phyloP scores from a whole-genome alignment of 2,329 filamentous ascomycete species.

The Phaeosphaeria sp. region DNA sequence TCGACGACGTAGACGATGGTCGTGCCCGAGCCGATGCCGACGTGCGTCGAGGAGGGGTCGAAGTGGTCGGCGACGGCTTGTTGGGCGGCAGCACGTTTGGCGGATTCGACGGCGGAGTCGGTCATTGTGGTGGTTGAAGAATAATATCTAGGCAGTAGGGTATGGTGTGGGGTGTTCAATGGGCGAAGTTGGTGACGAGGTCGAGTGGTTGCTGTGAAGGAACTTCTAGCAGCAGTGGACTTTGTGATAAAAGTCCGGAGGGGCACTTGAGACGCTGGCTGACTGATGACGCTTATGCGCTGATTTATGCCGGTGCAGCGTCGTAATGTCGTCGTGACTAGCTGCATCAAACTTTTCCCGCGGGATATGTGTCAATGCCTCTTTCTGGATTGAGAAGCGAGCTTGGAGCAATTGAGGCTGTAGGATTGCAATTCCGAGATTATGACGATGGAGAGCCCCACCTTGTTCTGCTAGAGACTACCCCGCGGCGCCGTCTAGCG shows the following conservation, averaged over 20 bases:
- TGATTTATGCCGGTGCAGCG: conserved; percentile 26
- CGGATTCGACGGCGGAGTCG: conserved; percentile 64
- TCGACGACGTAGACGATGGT: conserved; percentile 87
- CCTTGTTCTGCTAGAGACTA: conserved; percentile 3
- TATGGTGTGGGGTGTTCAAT: conserved; percentile 11
- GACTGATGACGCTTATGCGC: conserved; percentile 36
- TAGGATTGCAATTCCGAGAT: neutral
- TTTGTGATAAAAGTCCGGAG: conserved; percentile 12
- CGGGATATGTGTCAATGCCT: neutral
- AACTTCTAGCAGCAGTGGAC: neutral
- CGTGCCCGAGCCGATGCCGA: conserved; percentile 82
- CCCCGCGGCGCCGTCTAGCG: conserved; percentile 23
- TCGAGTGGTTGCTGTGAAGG: neutral
- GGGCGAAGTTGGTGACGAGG: neutral
- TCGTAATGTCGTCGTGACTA: conserved; percentile 9
- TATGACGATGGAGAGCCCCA: conserved; percentile 14
- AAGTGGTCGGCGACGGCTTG: conserved; percentile 77
- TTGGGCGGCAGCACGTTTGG: conserved; percentile 77
- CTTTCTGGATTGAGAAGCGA: neutral
- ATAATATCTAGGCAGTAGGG: conserved; percentile 1
- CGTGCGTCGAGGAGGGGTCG: conserved; percentile 64
- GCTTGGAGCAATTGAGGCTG: too few species aligned
- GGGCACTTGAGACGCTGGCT: conserved; percentile 27
- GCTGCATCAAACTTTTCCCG: conserved; percentile 20
- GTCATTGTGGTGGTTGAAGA: conserved; percentile 31